Evolutionary conservation across 2,329 filamentous ascomycete species (phyloP).

Genomic region (Ascosphaera pollenicola): DNA sequence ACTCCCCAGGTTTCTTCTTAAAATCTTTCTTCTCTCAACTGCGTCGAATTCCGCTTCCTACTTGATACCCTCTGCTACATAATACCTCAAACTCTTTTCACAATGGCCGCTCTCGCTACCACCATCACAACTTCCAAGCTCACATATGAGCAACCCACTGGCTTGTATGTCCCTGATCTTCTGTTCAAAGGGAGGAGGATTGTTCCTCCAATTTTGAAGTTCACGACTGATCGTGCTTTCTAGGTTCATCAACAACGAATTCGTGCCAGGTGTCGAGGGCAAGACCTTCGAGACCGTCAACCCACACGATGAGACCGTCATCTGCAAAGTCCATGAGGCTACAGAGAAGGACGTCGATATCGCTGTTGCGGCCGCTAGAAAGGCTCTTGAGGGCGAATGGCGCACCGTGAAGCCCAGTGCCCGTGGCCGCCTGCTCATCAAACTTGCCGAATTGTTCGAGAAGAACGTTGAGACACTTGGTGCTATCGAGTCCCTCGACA

Average conservation of each 20-base stretch:
- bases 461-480: slow-evolving; percentile 56
- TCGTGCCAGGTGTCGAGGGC: slow-evolving; percentile 61
- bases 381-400: slow-evolving; percentile 62
- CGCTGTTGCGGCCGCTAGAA: slow-evolving; percentile 66
- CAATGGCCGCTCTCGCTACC: slow-evolving; percentile 18
- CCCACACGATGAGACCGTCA: slow-evolving; percentile 64
- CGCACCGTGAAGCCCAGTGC: slow-evolving; percentile 42
- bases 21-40: too few species aligned
- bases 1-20: too few species aligned
- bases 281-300: slow-evolving; percentile 87
- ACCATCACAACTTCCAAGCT: slow-evolving; percentile 18
- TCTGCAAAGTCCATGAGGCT: slow-evolving; percentile 62
- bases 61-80: too few species aligned
- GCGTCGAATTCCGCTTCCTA: too few species aligned
- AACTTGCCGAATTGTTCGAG: slow-evolving; percentile 62
- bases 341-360: slow-evolving; percentile 58
- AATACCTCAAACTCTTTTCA: slow-evolving; percentile 4
- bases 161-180: slow-evolving; percentile 12
- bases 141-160: slow-evolving; percentile 21
- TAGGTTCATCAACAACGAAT: slow-evolving; percentile 58
- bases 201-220: neutral
- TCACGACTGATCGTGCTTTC: neutral
- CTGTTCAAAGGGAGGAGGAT: too few species aligned
- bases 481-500: slow-evolving; percentile 57
- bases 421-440: slow-evolving; percentile 47